A percentile compares a stretch with the other conserved stretches of the same genome.
Evolutionary conservation across 768 basidiomycete species (phyloP).

Genomic region (Leccinum arenicola): DNA sequence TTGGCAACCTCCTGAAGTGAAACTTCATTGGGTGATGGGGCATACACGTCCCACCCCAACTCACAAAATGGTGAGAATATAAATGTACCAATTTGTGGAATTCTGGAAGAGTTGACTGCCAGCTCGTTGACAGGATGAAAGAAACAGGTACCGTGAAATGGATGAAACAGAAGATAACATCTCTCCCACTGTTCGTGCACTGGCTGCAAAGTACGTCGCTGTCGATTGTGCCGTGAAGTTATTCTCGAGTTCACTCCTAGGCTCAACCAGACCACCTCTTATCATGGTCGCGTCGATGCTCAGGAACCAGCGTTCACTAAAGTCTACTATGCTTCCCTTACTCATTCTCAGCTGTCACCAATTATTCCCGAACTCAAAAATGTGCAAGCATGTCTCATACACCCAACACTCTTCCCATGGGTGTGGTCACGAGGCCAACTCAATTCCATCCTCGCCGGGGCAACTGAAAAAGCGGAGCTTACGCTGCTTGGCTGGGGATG

Average conservation of each 20-base stretch:
- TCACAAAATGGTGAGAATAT: too few relatives aligned
- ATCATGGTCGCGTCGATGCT: constrained; percentile 8
- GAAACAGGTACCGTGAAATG: too few relatives aligned
- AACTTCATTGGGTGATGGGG: too few relatives aligned
- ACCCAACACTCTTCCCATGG: constrained; percentile 13
- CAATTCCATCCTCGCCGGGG: background rate
- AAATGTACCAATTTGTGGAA: too few relatives aligned
- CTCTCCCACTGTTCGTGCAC: too few relatives aligned
- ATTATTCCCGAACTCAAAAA: constrained; percentile 80
- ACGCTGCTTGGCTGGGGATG: constrained; percentile 22
- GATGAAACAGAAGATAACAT: too few relatives aligned
- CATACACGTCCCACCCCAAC: too few relatives aligned
- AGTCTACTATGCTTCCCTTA: constrained; percentile 93
- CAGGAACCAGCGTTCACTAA: constrained; percentile 67
- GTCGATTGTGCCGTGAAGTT: background rate
- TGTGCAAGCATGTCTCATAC: constrained; percentile 31
- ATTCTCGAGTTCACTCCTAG: constrained; percentile 10
- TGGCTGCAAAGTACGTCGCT: constrained; percentile 57
- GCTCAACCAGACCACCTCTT: constrained; percentile 10
- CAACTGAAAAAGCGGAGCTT: constrained; percentile 20
- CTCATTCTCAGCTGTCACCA: constrained; percentile 94
- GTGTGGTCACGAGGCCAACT: background rate
- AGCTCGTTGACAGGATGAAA: too few relatives aligned
- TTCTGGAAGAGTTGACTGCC: too few relatives aligned
- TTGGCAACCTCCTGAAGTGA: too few relatives aligned